A percentile compares a stretch with the other conserved stretches of the same genome.
phyloP scores from a whole-genome alignment of 371 early-diverging fungal species.

The Mortierella sp. region DNA sequence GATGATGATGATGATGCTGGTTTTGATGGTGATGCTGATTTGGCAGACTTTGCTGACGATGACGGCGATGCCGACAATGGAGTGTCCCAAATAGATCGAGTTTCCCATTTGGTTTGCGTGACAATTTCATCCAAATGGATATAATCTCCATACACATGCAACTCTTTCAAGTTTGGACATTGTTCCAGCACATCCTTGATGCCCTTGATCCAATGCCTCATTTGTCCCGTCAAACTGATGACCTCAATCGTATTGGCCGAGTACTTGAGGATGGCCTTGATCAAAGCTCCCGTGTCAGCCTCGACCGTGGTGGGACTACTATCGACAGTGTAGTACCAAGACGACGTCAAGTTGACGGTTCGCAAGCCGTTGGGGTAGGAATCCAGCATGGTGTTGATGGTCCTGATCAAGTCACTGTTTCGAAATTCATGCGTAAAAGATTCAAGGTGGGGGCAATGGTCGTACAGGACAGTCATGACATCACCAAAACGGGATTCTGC shows the following conservation, averaged over 20 bases:
- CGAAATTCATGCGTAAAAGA: neutral
- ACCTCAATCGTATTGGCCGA: neutral
- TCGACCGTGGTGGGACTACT: neutral
- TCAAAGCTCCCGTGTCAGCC: neutral
- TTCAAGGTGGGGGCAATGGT: slow-evolving; percentile 3
- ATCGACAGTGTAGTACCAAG: no score
- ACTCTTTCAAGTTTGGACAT: neutral
- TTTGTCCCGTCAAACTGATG: neutral
- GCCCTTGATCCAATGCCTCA: neutral
- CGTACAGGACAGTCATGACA: neutral
- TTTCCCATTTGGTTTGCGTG: neutral
- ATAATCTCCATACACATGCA: neutral
- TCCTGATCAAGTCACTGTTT: neutral
- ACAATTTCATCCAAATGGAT: neutral
- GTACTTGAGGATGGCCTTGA: neutral
- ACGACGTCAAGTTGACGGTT: neutral
- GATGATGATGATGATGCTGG: neutral
- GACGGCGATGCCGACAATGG: no score
- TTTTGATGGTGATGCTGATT: no score
- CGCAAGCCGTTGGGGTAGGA: neutral
- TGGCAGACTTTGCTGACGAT: no score
- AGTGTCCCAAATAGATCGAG: no score
- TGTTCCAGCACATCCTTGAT: neutral
- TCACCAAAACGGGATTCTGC: neutral
- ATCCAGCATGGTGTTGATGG: neutral